A percentile compares a stretch with the other conserved stretches of the same genome.
These are phyloP conservation scores for Metarhizium rileyi DNA, from an alignment of 2,329 filamentous ascomycete genomes.

Conservation along the genomic window DNA sequence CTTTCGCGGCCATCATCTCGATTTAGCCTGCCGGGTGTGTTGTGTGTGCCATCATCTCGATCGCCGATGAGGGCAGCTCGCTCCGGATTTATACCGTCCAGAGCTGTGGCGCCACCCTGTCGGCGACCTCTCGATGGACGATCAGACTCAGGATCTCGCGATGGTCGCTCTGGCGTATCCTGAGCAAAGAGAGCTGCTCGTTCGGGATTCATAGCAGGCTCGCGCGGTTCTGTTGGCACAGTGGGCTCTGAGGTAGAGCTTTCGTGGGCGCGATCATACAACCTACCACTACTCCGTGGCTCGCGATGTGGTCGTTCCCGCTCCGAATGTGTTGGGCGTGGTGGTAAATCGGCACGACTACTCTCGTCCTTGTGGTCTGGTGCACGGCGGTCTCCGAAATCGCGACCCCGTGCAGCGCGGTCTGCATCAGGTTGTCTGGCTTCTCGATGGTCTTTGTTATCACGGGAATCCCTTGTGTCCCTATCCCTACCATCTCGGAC, in stretches of 20 bases:
- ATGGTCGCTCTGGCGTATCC: constrained; percentile 18
- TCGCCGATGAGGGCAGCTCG: constrained; percentile 37
- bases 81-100: constrained; percentile 37
- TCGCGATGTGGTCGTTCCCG: constrained; percentile 29
- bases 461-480: constrained; percentile 24
- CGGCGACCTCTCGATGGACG: constrained; percentile 19
- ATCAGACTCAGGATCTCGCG: constrained; percentile 20
- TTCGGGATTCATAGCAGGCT: constrained; percentile 45
- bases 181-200: constrained; percentile 39
- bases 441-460: constrained; percentile 25
- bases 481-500: constrained; percentile 20
- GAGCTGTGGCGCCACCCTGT: constrained; percentile 16
- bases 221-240: constrained; percentile 20
- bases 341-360: constrained; percentile 20
- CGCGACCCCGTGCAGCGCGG: constrained; percentile 32
- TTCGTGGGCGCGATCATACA: constrained; percentile 20
- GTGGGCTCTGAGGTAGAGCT: constrained; percentile 18
- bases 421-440: constrained; percentile 28
- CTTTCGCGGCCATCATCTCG: constrained; percentile 38
- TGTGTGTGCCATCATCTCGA: constrained; percentile 18
- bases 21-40: constrained; percentile 22
- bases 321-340: constrained; percentile 31
- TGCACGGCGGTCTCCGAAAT: constrained; percentile 33
- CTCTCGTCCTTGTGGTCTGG: constrained; percentile 23
- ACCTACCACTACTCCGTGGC: constrained; percentile 15